Base-by-base conservation (phyloP, 1,139 yeast species). In the Yamadazyma kanchanaburiensis region DNA sequence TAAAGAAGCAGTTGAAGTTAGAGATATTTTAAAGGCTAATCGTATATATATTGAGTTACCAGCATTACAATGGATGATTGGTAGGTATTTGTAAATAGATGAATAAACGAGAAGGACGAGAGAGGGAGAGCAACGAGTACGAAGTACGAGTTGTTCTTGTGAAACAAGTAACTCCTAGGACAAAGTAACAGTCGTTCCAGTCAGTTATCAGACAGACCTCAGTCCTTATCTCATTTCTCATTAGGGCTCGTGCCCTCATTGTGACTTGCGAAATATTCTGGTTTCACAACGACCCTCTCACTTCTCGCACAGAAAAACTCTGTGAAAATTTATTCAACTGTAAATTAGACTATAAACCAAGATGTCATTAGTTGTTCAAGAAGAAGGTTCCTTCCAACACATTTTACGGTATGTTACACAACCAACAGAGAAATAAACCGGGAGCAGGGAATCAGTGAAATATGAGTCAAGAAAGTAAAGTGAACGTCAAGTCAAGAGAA, bases 301-400 rank as follows among this genome's bases (percentile, higher is more conserved):
- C 13, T 22, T 28, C 28, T 30, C 31, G 25, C 33, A 30, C 26
- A 28, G 26, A 34, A 32, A 32, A 32, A 21, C 25, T 23, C 20
- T 24, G 30, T 33, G 36, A 33, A 33, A 33, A 33, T 29, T 33
- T 30, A 30, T 30, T 27, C 11, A 22, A 27, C 24, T 22, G 21
- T 30, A 30, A 27, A 27, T 28, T 28, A 38, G 34, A 38, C 34
- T 30, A 33, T 39, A 37, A 55, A 51, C 60, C 74, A 78, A 72
- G 63, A 83, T 84, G 95, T 82, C 94, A 71, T 84, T 89, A 83
- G 96, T 87, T 76, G 94, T 89, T 74, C 94, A 86, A 76, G 97
- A 91, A 80, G 83, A 86, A 79, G 95, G 95, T 74, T 85, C 94
- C 70, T 91, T 94, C 95, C 98, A 94, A 80, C 99, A 94, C 94